Base-by-base conservation (phyloP, 2,329 filamentous ascomycete genomes). In the Cladobotryum mycophilum region DNA sequence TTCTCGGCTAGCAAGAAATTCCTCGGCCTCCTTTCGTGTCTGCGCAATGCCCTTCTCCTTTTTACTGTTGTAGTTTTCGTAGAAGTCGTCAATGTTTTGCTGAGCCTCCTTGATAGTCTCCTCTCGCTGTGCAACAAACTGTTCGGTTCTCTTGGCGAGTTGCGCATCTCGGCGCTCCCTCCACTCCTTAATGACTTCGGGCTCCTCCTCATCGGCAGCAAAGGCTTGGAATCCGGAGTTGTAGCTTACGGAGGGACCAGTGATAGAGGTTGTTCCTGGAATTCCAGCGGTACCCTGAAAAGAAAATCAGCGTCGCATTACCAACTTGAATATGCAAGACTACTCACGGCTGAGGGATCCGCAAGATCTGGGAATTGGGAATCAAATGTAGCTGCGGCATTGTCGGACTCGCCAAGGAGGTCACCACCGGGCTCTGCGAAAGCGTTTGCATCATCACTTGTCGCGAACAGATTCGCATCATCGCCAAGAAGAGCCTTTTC, bases 1-100 rank as follows among this genome's bases (percentile, higher is more conserved):
- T 68, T 99, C 92, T 54, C 91, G 83, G 69, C 78, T 90, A 49
- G 81, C 85, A 43, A 97, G 74, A 70, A 97, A 99, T 65, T 96
- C 84, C 64, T 97, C 92, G 6, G 92, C 93, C 61, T 99, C 93
- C 68, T 88, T 86, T 62, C 86, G 83, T 51, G 92, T 93, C 75
- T 95, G 89, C 18, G 86, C 78, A 59, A 96, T 86, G 53, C 81
- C 82, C 80, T 97, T 97, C 69, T 99, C 93, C 69, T 93, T 92
- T 76, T 96, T 96, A 70, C 86, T 85, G 76, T 97, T 97, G 78
- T 99, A 99, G 72, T 96, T 96, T 66, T 96, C 91, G 77, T 99
- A 99, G 74, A 97, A 99, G 68, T 96, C 93, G 68, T 99, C 93
- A 57, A 99, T 95, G 69, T 95, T 93, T 67, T 91, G 81, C 65